phyloP scores from a whole-genome alignment of 345 rosid genomes.

The Ceriops decandra region DNA sequence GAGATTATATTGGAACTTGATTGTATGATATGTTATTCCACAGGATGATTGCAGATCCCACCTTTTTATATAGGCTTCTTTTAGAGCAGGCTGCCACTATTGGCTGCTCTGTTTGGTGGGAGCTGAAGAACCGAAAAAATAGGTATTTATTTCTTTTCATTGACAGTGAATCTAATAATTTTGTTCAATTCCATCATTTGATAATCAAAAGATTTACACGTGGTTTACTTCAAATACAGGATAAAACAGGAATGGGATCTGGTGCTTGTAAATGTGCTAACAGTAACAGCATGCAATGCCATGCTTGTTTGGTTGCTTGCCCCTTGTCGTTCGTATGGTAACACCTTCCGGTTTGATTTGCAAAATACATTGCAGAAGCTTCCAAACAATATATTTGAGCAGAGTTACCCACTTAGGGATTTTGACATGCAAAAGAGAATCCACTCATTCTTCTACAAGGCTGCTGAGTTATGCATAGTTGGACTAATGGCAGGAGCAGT shows the following conservation, averaged over 20 bases:
- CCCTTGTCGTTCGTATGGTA: conserved; percentile 92
- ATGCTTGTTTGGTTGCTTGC: conserved; percentile 85
- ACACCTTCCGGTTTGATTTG: conserved; percentile 81
- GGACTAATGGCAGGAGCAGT: conserved; percentile 73
- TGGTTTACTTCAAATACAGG: conserved; percentile 35
- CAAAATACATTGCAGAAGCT: conserved; percentile 94
- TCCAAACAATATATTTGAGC: conserved; percentile 90
- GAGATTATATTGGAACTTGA: conserved; percentile 4
- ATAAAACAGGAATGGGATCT: conserved; percentile 93
- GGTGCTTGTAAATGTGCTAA: conserved; percentile 81
- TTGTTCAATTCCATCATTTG: conserved; percentile 1
- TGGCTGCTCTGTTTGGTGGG: conserved; percentile 91
- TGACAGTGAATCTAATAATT: neutral
- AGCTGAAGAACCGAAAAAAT: conserved; percentile 75
- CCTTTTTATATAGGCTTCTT: conserved; percentile 74
- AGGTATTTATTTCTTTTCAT: conserved; percentile 40
- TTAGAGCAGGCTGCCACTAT: conserved; percentile 84
- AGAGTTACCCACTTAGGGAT: conserved; percentile 85
- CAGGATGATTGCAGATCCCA: conserved; percentile 97
- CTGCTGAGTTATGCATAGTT: conserved; percentile 77
- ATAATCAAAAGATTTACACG: conserved; percentile 18
- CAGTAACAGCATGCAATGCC: conserved; percentile 80
- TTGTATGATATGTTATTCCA: conserved; percentile 12
- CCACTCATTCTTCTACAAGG: conserved; percentile 77
- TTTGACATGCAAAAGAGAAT: conserved; percentile 82